These are phyloP conservation scores for Phytophthora capsici DNA, from an alignment of 352 stramenopile genomes.

Conservation along the genomic window DNA sequence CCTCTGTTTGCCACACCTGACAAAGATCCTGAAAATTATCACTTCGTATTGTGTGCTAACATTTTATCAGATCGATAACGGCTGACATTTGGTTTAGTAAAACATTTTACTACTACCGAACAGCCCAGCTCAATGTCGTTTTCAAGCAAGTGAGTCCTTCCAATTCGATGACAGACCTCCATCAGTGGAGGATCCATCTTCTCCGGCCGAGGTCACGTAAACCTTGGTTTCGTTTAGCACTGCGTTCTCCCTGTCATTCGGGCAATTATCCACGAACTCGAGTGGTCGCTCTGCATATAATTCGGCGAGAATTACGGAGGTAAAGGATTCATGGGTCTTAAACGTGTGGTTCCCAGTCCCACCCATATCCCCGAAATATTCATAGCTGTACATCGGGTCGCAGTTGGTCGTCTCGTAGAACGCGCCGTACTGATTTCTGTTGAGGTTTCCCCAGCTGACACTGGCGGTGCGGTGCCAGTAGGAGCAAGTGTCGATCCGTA, in stretches of 20 bases:
- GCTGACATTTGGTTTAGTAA: too few relatives aligned
- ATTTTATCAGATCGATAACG: not conserved
- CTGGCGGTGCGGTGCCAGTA: constrained; percentile 2
- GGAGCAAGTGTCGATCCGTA: constrained; percentile 17
- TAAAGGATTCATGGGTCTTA: constrained; percentile 1
- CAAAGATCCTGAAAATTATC: too few relatives aligned
- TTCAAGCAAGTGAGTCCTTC: constrained; percentile 1
- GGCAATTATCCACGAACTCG: constrained; percentile 14
- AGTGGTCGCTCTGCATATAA: not conserved
- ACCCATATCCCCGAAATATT: too few relatives aligned
- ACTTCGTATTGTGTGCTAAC: too few relatives aligned
- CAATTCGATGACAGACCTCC: constrained; percentile 12
- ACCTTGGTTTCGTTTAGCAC: not conserved
- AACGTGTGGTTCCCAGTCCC: not conserved
- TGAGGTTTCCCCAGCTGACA: constrained; percentile 13
- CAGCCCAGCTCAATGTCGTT: too few relatives aligned
- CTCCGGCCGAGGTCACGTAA: not conserved
- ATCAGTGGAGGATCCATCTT: not conserved
- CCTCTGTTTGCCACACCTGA: too few relatives aligned
- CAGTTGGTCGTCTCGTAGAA: constrained; percentile 21
- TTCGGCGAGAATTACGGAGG: constrained; percentile 9
- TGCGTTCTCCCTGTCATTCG: constrained; percentile 1
- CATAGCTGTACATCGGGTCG: too few relatives aligned
- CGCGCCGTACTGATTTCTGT: not conserved
- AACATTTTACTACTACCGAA: too few relatives aligned